Base-by-base conservation (phyloP, 768 basidiomycete species). In the Russula abietina region DNA sequence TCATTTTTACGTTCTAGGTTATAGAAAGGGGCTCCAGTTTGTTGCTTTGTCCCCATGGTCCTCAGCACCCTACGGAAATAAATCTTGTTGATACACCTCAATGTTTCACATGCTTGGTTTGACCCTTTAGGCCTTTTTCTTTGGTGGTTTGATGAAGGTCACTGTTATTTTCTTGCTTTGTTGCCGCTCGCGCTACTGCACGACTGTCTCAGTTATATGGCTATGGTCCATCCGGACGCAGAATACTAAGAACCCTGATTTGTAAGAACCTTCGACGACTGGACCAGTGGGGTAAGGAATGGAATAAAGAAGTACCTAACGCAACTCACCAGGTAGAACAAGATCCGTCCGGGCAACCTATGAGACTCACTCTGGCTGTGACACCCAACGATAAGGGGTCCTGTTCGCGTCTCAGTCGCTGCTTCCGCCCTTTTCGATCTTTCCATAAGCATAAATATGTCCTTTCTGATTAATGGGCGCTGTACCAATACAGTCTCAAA, bases 291-390 rank as follows among this genome's bases (percentile, higher is more conserved):
- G 36, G 14, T 17, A 8, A 43, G 12, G 55, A 24, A n/a, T 49
- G 12, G 55, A 24, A n/a, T 49, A 49, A 49, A 53, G 51, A 22
- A 19, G 48, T 14, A 49, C 26, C 16, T 4, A 17, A 48, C 26
- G 48, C 12, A 49, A 28, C 11, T n/a, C 51, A 17, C 26, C 45
- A n/a, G 11, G 33, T 28, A 38, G 28, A 5, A 16, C 62, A 55
- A 63, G 62, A 63, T 63, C 62, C 62, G 62, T 49, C 62, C 62
- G 62, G 48, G 14, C 36, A 54, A 19, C n/a, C 17, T 43, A 45
- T 38, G 39, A 41, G 17, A 51, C 50, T n/a, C n/a, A n/a, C n/a
- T n/a, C n/a, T n/a, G n/a, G n/a, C n/a, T 28, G 22, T 33, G 22
- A 30, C 22, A 39, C 9, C 48, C 55, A 19, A 32, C 36, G 19